phyloP scores from a whole-genome alignment of 768 basidiomycete genomes.

The Hygrocybe punicea region DNA sequence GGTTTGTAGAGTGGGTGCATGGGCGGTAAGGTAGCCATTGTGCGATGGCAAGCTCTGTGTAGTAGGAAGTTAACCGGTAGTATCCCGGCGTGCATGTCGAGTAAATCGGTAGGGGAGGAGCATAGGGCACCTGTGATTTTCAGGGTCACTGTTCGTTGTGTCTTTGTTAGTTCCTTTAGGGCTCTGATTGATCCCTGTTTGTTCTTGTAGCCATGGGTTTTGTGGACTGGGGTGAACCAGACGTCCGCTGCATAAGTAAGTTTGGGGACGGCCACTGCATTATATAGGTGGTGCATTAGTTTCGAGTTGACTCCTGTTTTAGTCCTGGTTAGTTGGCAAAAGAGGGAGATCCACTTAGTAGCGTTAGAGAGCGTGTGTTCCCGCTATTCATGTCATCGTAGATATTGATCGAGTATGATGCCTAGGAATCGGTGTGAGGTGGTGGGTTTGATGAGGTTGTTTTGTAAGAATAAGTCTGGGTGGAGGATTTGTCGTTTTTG shows the following conservation, averaged over 20 bases:
- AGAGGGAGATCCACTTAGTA: not conserved
- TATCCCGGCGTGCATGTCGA: slow-evolving; percentile 18
- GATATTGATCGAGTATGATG: slow-evolving; percentile 21
- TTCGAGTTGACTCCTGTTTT: slow-evolving; percentile 13
- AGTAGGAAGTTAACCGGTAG: slow-evolving; percentile 12
- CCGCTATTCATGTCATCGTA: slow-evolving; percentile 12
- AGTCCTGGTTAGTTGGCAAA: slow-evolving; percentile 10
- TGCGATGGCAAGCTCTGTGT: slow-evolving; percentile 5
- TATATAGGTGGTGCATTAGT: too few species aligned
- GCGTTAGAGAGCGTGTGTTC: slow-evolving; percentile 10
- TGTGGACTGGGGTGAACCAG: slow-evolving; percentile 19
- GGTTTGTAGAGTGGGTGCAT: slow-evolving; percentile 13
- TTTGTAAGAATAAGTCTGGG: not conserved
- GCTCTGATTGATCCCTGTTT: slow-evolving; percentile 11
- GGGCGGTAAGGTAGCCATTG: slow-evolving; percentile 17
- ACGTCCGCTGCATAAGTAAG: slow-evolving; percentile 26
- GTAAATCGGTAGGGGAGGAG: slow-evolving; percentile 16
- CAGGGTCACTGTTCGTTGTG: slow-evolving; percentile 18
- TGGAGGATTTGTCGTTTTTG: not conserved
- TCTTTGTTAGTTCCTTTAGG: slow-evolving; percentile 9
- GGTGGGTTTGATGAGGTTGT: too few species aligned
- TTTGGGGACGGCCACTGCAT: slow-evolving; percentile 24
- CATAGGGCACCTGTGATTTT: slow-evolving; percentile 22
- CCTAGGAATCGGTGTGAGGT: too few species aligned
- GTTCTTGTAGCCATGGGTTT: not conserved